phyloP scores from a whole-genome alignment of 176 grass and related monocot genomes.

The Avena sativa region DNA sequence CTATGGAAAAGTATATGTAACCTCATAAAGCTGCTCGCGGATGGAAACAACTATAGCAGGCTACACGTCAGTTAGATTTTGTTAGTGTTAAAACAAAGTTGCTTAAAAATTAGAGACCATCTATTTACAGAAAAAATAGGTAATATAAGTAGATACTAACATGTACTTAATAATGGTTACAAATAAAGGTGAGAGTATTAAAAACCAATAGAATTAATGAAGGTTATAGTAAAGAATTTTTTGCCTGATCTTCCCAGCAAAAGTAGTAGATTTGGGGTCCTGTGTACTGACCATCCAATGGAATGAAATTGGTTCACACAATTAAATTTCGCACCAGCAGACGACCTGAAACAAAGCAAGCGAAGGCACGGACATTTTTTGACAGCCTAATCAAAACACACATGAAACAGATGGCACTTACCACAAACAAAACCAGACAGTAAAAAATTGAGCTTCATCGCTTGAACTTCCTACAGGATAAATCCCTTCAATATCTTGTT shows the following conservation, averaged over 20 bases:
- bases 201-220: not conserved
- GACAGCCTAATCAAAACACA: no score
- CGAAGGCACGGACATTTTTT: no score
- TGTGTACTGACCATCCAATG: no score
- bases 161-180: not conserved
- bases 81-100: constrained; percentile 35
- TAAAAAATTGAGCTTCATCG: no score
- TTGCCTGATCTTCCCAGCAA: not conserved
- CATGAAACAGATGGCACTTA: no score
- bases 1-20: constrained; percentile 46
- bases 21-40: constrained; percentile 96
- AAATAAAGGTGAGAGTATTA: not conserved
- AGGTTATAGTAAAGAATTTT: not conserved
- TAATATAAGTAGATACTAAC: not conserved
- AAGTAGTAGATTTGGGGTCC: not conserved
- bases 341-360: no score
- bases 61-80: constrained; percentile 54
- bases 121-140: constrained; percentile 19
- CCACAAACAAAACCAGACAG: no score
- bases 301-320: no score
- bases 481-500: no score
- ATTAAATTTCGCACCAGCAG: no score
- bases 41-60: constrained; percentile 92
- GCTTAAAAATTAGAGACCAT: not conserved
- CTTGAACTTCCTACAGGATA: no score